Base-by-base conservation (phyloP, 129 eudicot species). In the Lactuca sativa region DNA sequence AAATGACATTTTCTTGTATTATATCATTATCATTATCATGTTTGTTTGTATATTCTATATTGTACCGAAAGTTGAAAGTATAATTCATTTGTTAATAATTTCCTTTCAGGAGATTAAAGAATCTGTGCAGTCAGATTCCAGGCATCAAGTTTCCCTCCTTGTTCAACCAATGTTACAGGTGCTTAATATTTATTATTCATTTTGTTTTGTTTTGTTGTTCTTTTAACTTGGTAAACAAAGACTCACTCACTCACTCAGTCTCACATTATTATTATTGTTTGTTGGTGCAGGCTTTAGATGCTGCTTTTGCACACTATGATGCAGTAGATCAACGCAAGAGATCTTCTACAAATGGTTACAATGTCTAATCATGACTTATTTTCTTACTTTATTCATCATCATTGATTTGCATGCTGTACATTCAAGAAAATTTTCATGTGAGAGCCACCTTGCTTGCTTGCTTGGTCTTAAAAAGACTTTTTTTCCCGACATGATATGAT, bases 111-210 rank as follows among this genome's bases (percentile, higher is more conserved):
- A 81, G 75, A 86, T 92, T 16, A 92, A 92, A 70, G 91, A 83
- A 79, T 84, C 95, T 18, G 96, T 76, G 83, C 95, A 79, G 63
- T 87, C 96, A 14, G 98, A 92, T 77, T 71, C 72, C 57, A 71
- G 98, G 68, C 98, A 92, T 87, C 96, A 90, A 64, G 98, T 92
- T 62, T 92, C 98, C 68, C 96, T 92, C 58, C 92, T 92, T 32
- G 98, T 89, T 77, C 98, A 92, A 55, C 98, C 96, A 74, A 92
- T 92, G 98, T 75, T 90, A 69, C 98, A 92, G 98, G 98, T 88
- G 3, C 1, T 4, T 47, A 2, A 10, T 47, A 47, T 1, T 34
- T 5, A 38, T 40, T 40, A 40, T 40, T 51, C 78, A 6, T 48
- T 36, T n/a, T n/a, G 40, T 30, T 31, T 7, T 18, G 18, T 44